A percentile compares a stretch with the other conserved stretches of the same genome.
phyloP scores from a whole-genome alignment of 2,329 filamentous ascomycete species.

The Cadophora malorum region DNA sequence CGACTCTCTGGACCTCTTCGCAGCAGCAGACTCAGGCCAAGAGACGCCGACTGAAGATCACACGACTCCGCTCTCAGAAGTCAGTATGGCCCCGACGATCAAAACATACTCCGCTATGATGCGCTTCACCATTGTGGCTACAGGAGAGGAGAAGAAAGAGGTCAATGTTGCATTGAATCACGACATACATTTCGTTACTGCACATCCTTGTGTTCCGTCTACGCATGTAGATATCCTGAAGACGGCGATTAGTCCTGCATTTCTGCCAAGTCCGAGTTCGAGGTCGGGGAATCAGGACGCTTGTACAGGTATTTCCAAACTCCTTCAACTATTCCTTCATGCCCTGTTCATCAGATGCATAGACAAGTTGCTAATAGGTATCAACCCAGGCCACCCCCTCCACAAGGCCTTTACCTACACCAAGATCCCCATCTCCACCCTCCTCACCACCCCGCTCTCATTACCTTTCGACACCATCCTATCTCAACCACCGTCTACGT shows the following conservation, averaged over 20 bases:
- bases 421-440: constrained; percentile 63
- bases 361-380: not conserved
- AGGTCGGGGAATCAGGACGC: constrained; percentile 2
- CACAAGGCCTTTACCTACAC: constrained; percentile 69
- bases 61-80: constrained; percentile 31
- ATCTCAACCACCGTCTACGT: constrained; percentile 38
- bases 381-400: constrained; percentile 60
- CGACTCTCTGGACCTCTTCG: constrained; percentile 56
- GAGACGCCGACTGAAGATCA: constrained; percentile 45
- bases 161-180: constrained; percentile 53
- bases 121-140: constrained; percentile 37
- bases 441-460: constrained; percentile 48
- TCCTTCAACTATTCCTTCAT: not conserved
- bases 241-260: constrained; percentile 64
- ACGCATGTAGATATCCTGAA: constrained; percentile 63
- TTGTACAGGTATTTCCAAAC: constrained; percentile 20
- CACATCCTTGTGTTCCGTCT: constrained; percentile 67
- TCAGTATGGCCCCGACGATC: constrained; percentile 32
- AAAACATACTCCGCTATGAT: constrained; percentile 44
- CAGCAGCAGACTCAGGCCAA: constrained; percentile 52
- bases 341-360: too few species aligned
- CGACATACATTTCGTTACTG: constrained; percentile 70
- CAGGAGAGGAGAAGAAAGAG: constrained; percentile 37
- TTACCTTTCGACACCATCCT: constrained; percentile 38
- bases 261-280: constrained; percentile 54